Base-by-base conservation (phyloP, 495 filamentous ascomycete genomes). In the Daldinia loculata region DNA sequence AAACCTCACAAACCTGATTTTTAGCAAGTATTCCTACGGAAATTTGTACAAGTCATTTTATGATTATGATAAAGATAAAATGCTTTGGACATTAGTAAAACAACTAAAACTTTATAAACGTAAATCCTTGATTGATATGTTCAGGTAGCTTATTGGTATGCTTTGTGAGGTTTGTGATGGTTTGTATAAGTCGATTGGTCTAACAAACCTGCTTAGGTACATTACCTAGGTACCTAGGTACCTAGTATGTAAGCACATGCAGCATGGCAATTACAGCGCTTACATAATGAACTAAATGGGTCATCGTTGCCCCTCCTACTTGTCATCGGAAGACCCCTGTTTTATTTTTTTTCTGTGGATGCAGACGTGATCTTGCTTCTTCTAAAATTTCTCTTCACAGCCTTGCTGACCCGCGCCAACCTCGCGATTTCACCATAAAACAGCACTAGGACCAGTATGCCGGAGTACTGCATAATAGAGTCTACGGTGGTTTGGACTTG, bases 361-460 rank as follows among this genome's bases (percentile, higher is more conserved):
- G 53, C 41, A 26, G 56, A n/a, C 22, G 55, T 57, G 15, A 53
- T 48, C 9, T 56, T 32, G 14, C 34, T 60, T 64, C 64, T 63
- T 41, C 24, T 67, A 39, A 51, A 36, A 53, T 41, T 50, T 22
- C 34, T 56, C 66, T 60, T 56, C 17, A 9, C 52, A 41, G 48
- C 60, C 56, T 68, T 51, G 17, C 43, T 30, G 11, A 34, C 24
- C 14, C 45, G 53, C 55, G 19, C 45, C 45, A 59, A 27, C 27
- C 30, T 64, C 45, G 30, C 61, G n/a, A 52, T 41, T 6, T 51
- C 19, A 34, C 53, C 4, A 27, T 32, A 24, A 41, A 26, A 7
- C 43, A 65, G 11, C 8, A 51, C 7, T 30, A 19, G 60, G 50
- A 53, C 29, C 70, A 73, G 66, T 53, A 73, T 73, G 70, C 57